Conservation (phyloP, 768 basidiomycete species). For the Steccherinum ochraceum region DNA sequence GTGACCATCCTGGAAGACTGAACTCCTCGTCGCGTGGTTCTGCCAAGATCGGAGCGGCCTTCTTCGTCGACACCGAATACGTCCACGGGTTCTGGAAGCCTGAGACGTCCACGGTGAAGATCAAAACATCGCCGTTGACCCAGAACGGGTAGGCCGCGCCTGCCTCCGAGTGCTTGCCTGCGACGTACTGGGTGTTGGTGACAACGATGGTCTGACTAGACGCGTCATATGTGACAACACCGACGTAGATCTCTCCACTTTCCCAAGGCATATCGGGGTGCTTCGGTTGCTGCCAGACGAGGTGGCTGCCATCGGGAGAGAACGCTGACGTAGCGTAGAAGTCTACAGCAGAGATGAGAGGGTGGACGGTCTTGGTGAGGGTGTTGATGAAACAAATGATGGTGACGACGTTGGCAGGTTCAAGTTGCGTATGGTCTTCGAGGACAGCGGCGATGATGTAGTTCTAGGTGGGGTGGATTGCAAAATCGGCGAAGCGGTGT, state of each 20-base stretch:
- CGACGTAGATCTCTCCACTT: slow-evolving; percentile 49
- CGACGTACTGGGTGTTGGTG: slow-evolving; percentile 37
- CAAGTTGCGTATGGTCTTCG: slow-evolving; percentile 62
- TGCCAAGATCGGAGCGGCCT: slow-evolving; percentile 32
- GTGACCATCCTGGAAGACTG: slow-evolving; percentile 45
- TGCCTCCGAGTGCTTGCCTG: slow-evolving; percentile 43
- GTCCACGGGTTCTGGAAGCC: slow-evolving; percentile 67
- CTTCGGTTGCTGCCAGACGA: slow-evolving; percentile 64
- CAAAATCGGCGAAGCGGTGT: slow-evolving; percentile 59
- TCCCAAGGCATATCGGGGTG: slow-evolving; percentile 75
- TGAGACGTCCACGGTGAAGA: slow-evolving; percentile 60
- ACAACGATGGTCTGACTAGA: slow-evolving; percentile 23
- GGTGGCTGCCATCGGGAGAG: slow-evolving; percentile 48
- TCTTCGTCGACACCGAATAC: slow-evolving; percentile 32
- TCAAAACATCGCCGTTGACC: slow-evolving; percentile 45
- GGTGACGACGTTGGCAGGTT: slow-evolving; percentile 47
- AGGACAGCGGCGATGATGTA: slow-evolving; percentile 56
- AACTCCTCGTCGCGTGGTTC: slow-evolving; percentile 48
- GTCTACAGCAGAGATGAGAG: slow-evolving; percentile 53
- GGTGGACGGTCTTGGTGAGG: slow-evolving; percentile 32
- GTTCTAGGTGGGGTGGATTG: slow-evolving; percentile 45
- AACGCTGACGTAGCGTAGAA: slow-evolving; percentile 64
- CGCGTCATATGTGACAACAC: slow-evolving; percentile 30
- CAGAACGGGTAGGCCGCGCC: slow-evolving; percentile 57
- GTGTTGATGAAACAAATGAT: slow-evolving; percentile 53